Evolutionary conservation across 2,329 filamentous ascomycete genomes (phyloP), one percentile per base, ranked within the genome.

Genomic region (Fonsecaea erecta): DNA sequence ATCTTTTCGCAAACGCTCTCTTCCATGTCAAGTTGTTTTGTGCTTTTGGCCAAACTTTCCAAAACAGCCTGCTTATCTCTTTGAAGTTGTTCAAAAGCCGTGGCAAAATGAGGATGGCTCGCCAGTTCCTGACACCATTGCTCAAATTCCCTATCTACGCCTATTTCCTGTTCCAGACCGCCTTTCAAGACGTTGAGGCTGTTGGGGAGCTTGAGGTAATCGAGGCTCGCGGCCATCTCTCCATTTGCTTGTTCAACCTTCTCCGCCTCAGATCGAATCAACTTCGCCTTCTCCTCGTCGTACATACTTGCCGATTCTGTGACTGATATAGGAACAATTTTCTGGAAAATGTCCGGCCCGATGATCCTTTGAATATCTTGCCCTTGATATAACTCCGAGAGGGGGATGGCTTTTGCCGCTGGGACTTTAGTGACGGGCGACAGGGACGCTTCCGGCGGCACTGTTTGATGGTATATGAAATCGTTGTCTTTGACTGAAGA

Each of bases 1-100:
- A 99, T 99, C 82, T 98, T 99, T 77, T 99, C 95, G 76, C 95
- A 99, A 0, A 98, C 92, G 62, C 92, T 96, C 79, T 98, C 96
- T 77, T 99, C 95, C 88, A 95, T 93, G 71, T 99, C 95, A 48
- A 99, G 80, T 73, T 96, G 91, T 76, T 96, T 96, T 62, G 89
- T 88, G 72, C 92, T 92, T 63, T 86, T 86, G 63, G 97, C 93
- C 62, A 99, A 78, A 2, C 88, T 85, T 2, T 83, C 82, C 28
- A 92, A 77, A 12, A 97, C 90, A 1, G 86, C 84, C 18, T 90
- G 86, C 76, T 94, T 96, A 72, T 95, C 90, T 28, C 86, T 84
- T 68, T 89, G 88, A 52, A 99, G 79, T 52, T 86, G 85, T 48
- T 96, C 92, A 71, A 99, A 93, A 2, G 92, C 91, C 53, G 85